Evolutionary conservation across 208 protist species (phyloP), one percentile per base, ranked within the genome.

Genomic region (Polymyxa betae): DNA sequence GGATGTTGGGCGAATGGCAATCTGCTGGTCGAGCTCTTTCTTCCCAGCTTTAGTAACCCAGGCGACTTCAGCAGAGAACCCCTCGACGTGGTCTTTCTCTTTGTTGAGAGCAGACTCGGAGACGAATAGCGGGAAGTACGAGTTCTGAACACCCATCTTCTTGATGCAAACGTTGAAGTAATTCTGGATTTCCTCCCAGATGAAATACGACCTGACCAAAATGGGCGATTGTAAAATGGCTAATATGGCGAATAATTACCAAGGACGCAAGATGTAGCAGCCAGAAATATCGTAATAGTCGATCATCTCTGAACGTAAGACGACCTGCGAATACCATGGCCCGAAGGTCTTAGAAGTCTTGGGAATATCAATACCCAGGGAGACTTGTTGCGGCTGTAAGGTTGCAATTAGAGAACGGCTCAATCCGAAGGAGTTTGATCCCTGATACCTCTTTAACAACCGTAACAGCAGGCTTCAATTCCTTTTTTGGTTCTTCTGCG

Each of bases 271-370:
- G 92, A 99, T 98, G 68, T 95, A 95, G 90, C 94, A 95, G 29
- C 98, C 98, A 35, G 96, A 98, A 52, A 99, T 97, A 94, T 99
- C 98, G 95, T 99, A 99, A 95, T 99, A 99, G 88, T 99, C 98
- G 91, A 99, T 98, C 96, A 99, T 97, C 94, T 99, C 98, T 38
- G 95, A 93, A 91, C 98, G 97, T 41, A 94, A 97, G 92, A 99
- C 98, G 16, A 98, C 96, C 92, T 99, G 95, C 41, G 94, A 77
- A 45, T 64, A 89, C 88, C 88, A 89, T 5, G 46, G 49, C 16
- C 88, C 88, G 54, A 89, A 89, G 1, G 46, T 72, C 29, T n/a
- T 64, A 32, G 54, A 64, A 16, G 46, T 89, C 35, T 89, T 72
- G 12, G 46, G 88, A 32, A 72, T 66, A 32, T 77, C 54, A 64